A percentile compares a stretch with the other conserved stretches of the same genome.
phyloP scores from a whole-genome alignment of 163 green algal genomes.

The Coccomyxa subellipsoidea region DNA sequence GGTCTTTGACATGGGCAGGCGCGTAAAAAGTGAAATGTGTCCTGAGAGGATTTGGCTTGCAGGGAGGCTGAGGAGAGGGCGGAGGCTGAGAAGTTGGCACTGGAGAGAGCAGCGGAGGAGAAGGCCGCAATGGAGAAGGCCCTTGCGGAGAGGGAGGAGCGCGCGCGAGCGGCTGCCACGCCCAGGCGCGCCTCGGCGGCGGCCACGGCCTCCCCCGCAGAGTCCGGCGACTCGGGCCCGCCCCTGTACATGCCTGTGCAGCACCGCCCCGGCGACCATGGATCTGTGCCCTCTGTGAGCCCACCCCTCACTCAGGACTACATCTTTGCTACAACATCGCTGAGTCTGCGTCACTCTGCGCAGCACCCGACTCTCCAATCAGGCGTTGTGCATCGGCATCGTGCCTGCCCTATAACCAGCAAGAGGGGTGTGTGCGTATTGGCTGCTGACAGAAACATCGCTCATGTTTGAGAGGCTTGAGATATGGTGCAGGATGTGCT shows the following conservation, averaged over 20 bases:
- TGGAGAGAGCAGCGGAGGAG: slow-evolving; percentile 1
- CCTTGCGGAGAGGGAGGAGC: slow-evolving; percentile 23
- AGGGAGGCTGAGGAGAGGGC: slow-evolving; percentile 1
- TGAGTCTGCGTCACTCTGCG: too few species aligned
- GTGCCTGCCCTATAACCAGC: too few species aligned
- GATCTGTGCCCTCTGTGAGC: neutral
- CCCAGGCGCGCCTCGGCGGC: neutral
- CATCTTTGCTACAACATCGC: too few species aligned
- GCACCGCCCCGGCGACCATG: neutral
- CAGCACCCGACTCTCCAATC: too few species aligned
- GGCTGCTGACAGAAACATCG: neutral
- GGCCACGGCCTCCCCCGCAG: neutral
- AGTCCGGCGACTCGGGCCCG: neutral
- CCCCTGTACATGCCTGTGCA: neutral
- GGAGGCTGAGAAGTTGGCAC: neutral
- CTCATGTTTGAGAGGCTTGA: neutral
- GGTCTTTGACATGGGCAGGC: too few species aligned
- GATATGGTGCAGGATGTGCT: slow-evolving; percentile 33
- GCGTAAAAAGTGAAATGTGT: neutral
- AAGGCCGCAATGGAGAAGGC: slow-evolving; percentile 28
- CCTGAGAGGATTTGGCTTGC: neutral
- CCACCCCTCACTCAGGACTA: neutral
- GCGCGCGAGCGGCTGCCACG: slow-evolving; percentile 12
- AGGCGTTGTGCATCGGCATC: too few species aligned
- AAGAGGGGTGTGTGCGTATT: too few species aligned